Base-by-base conservation (phyloP, 1,284 basidiomycete species). In the Phenoliferia sp. region DNA sequence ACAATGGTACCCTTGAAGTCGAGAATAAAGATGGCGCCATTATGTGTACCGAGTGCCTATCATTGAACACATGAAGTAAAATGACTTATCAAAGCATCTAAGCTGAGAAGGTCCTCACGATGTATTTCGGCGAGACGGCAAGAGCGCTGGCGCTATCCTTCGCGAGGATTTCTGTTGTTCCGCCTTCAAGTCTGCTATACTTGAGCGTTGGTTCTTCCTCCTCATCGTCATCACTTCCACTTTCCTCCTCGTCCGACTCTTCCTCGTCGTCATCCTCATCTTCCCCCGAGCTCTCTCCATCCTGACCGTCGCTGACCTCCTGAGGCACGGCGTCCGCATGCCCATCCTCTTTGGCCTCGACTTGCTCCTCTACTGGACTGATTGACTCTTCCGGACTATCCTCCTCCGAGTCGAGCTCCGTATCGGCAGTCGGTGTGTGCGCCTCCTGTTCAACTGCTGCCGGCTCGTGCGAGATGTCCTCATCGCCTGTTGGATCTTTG, bases 141-240 rank as follows among this genome's bases (percentile, higher is more conserved):
- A 96, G 80, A 3, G 91, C 86, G 56, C 92, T 93, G 1, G 88
- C 90, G 26, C 90, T 89, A 77, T 98, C 94, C 77, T 90, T 92
- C 79, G 86, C 87, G 60, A 97, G 84, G n/a, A 97, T 81, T 74
- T 92, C 90, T 3, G 86, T 85, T 52, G 90, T 82, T 3, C 86
- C 82, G 3, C 69, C 90, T 55, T 85, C 85, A 62, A 98, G 84
- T 57, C 90, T 84, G 72, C 90, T 87, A 78, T 98, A 98, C 78
- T 98, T 98, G 76, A 98, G 84, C 0, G 90, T 85, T 10, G 75
- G 76, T 66, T 78, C 77, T 16, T 75, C 70, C 3, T 68, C 63
- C 10, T 66, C 66, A 1, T 66, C 75, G 2, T 68, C 69, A 7
- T 64, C 72, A 28, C 28, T 34, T 0, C 62, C 61, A 1, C 63